Base-by-base conservation (phyloP, 345 rosid species). In the Eucalyptus erythrocorys region DNA sequence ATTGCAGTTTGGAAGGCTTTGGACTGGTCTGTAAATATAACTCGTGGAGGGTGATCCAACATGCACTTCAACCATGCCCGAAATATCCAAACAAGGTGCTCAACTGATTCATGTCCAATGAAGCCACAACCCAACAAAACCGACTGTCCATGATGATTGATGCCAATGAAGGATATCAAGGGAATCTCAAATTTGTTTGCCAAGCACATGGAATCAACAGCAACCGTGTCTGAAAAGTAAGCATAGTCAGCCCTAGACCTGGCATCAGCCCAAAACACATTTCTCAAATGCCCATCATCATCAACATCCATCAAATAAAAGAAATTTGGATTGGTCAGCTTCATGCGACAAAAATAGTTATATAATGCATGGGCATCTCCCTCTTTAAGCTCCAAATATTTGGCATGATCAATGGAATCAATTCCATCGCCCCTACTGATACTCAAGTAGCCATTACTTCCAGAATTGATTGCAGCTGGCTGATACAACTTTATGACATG, bases 31-130 rank as follows among this genome's bases (percentile, higher is more conserved):
- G 95, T 93, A 48, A 95, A 89, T 22, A 95, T 89, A 81, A 94
- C 95, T 88, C 89, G 89, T n/a, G 95, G 96, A 80, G 91, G 86
- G 8, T 51, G 88, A 86, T 93, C 93, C 32, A 85, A 90, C 93
- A 94, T 92, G 91, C 95, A 92, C 86, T 90, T 88, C 87, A 94
- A 92, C 96, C 95, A 95, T n/a, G 94, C 92, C 91, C 90, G 91
- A 86, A 92, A 89, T 40, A 95, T 92, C 96, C 95, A 94, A 51
- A 92, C 89, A 87, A 90, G 93, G 84, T 90, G 91, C 50, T 93
- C 94, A 13, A 89, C 92, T 19, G 94, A 90, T 82, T 94, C 95
- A 6, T 90, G 93, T 48, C 94, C 94, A 76, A 94, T 88, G 86
- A 94, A 91, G 68, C 92, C 95, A 90, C 95, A 93, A 48, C 96